phyloP scores from a whole-genome alignment of 306 rosid species.

The Gillenia trifoliata region DNA sequence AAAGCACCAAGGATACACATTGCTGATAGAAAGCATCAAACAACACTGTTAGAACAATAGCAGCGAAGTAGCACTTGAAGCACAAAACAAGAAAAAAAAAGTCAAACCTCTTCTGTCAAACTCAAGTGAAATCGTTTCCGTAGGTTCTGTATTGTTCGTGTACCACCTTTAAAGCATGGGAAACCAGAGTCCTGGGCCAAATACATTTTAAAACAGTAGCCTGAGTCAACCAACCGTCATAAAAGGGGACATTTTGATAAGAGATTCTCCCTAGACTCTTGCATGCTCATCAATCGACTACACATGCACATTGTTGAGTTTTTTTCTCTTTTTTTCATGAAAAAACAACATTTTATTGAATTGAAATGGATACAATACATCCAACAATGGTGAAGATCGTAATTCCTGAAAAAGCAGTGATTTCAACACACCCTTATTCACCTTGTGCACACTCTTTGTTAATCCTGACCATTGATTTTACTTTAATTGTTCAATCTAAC shows the following conservation, averaged over 20 bases:
- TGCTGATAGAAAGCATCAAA: slow-evolving; percentile 48
- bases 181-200: slow-evolving; percentile 84
- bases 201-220: slow-evolving; percentile 21
- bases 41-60: slow-evolving; percentile 16
- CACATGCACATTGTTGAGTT: not conserved
- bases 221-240: slow-evolving; percentile 9
- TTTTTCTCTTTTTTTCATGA: not conserved
- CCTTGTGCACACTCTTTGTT: not conserved
- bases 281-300: not conserved
- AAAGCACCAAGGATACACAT: slow-evolving; percentile 96
- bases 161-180: slow-evolving; percentile 98
- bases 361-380: not conserved
- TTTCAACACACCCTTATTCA: not conserved
- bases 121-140: slow-evolving; percentile 91
- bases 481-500: not conserved
- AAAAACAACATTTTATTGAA: not conserved
- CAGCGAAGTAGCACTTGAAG: slow-evolving; percentile 6
- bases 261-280: not conserved
- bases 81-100: slow-evolving; percentile 5
- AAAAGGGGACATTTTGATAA: not conserved
- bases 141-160: slow-evolving; percentile 90
- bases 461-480: not conserved
- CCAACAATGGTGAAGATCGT: not conserved
- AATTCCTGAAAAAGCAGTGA: not conserved
- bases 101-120: slow-evolving; percentile 91